Evolutionary conservation across 2,329 filamentous ascomycete species (phyloP).

Genomic region (Tolypocladium paradoxum): DNA sequence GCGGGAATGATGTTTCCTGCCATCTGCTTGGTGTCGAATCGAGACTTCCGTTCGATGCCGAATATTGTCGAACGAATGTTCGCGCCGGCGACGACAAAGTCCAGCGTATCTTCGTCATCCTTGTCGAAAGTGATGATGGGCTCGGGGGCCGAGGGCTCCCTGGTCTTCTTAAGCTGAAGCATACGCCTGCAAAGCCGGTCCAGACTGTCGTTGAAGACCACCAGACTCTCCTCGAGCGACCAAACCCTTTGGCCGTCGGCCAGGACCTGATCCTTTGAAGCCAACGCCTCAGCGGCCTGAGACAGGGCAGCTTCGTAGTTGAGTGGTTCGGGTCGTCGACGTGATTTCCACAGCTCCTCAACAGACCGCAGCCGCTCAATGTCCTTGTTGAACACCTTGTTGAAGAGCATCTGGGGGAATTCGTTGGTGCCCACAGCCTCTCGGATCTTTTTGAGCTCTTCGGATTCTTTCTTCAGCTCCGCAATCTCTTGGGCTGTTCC

Average conservation of each 20-base stretch:
- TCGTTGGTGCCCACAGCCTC: slow-evolving; percentile 66
- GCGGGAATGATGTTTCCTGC: slow-evolving; percentile 98
- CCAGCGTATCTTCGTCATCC: slow-evolving; percentile 87
- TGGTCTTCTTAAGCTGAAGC: slow-evolving; percentile 46
- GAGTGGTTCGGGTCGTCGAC: slow-evolving; percentile 62
- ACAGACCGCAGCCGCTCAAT: slow-evolving; percentile 73
- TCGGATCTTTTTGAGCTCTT: slow-evolving; percentile 73
- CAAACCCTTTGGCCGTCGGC: slow-evolving; percentile 65
- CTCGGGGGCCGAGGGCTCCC: slow-evolving; percentile 36
- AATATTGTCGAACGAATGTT: slow-evolving; percentile 88
- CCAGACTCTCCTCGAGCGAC: slow-evolving; percentile 73
- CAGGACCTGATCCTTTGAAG: slow-evolving; percentile 42
- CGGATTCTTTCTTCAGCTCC: slow-evolving; percentile 74
- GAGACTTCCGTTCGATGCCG: slow-evolving; percentile 75
- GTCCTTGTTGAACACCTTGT: slow-evolving; percentile 86
- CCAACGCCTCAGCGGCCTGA: slow-evolving; percentile 37
- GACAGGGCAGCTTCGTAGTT: slow-evolving; percentile 52
- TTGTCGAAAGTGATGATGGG: slow-evolving; percentile 86
- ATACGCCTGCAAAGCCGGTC: slow-evolving; percentile 65
- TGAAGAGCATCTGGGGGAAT: slow-evolving; percentile 73
- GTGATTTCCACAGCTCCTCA: slow-evolving; percentile 92
- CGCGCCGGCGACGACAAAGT: slow-evolving; percentile 84
- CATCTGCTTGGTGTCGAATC: slow-evolving; percentile 98
- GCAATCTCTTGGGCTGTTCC: slow-evolving; percentile 62
- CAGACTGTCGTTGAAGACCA: slow-evolving; percentile 78